Base-by-base conservation (phyloP, 1,284 basidiomycete genomes). In the Pholiota adiposa region DNA sequence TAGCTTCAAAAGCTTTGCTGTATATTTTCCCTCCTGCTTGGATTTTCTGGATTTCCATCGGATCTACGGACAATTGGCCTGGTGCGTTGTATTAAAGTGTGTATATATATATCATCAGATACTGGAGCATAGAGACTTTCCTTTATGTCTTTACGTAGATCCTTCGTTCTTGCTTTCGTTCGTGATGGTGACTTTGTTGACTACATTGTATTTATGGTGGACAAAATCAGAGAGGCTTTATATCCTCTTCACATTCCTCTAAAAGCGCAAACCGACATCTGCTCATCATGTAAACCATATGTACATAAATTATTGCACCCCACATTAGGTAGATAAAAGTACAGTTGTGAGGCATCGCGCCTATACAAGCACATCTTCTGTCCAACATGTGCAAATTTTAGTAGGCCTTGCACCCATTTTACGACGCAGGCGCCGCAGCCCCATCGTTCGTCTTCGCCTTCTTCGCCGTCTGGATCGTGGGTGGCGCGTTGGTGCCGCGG, bases 401-500 rank as follows among this genome's bases (percentile, higher is more conserved):
- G 43, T 16, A 21, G 43, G 23, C 21, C 21, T 44, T n/a, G 18
- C 21, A 25, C 19, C 6, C 36, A n/a, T 8, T 14, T 53, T 29
- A 55, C 34, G 54, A 55, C 33, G 69, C 55, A 25, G 64, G 56
- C 7, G 64, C 61, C 33, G 59, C 63, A 23, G 54, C 56, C 21
- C 66, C 65, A 19, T 70, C 76, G 29, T 87, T 84, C 1, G 78
- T 78, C 70, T 88, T 90, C 25, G 73, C 74, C 75, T 88, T 91
- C 70, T 91, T 92, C 53, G 73, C 70, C 19, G 76, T 73, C 58
- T 81, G 78, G 48, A 69, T 61, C 1, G 64, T 44, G 34, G 89
- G 89, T 4, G 90, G 89, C 5, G 87, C 85, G 29, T 74, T 77
- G n/a, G 76, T 79, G 0, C 88, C 88, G 16, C 89, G 80, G 8